Evolutionary conservation across 139 green algal species (phyloP), one percentile per base, ranked within the genome.

Genomic region (Pleodorina starrii): DNA sequence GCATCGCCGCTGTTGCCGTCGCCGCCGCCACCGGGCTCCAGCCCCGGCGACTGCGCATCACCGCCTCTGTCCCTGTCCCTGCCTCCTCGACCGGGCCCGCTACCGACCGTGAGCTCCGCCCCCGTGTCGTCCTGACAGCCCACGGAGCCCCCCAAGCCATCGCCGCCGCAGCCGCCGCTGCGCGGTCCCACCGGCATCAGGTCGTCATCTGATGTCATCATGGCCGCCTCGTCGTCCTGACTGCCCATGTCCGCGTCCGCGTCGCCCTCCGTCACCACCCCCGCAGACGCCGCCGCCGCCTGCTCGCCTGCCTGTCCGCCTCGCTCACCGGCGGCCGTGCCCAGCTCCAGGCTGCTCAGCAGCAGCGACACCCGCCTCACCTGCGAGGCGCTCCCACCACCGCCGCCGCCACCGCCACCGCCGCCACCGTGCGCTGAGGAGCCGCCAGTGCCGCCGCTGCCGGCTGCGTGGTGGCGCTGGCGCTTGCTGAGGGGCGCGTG

Each of bases 271-370:
- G 44, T 44, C 57, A 29, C 10, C 38, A 1, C 27, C 32, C 35
- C 48, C 76, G 6, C 32, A 46, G 48, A 12, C 48, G 48, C 32
- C 46, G 44, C 43, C 19, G 21, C 12, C 5, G 4, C 74, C 6
- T 21, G 42, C 12, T 17, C 1, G 72, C 11, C n/a, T n/a, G n/a
- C n/a, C n/a, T n/a, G 27, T 25, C 74, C 27, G 27, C 42, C 74
- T 63, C 72, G 74, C 43, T 42, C 74, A 17, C 1, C 42, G 14
- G 5, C 76, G 23, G 27, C 11, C 16, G 54, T 38, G 38, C 80
- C 59, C 27, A 87, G 60, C 35, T 87, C 81, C 5, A 87, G 32
- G 21, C 60, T 77, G 40, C 81, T 36, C 14, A 87, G 81, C 63
- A 77, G 32, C 32, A 78, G n/a, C 5, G 81, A 87, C 81, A 87